phyloP scores from a whole-genome alignment of 1,284 basidiomycete genomes.

The Marasmius fiardii region DNA sequence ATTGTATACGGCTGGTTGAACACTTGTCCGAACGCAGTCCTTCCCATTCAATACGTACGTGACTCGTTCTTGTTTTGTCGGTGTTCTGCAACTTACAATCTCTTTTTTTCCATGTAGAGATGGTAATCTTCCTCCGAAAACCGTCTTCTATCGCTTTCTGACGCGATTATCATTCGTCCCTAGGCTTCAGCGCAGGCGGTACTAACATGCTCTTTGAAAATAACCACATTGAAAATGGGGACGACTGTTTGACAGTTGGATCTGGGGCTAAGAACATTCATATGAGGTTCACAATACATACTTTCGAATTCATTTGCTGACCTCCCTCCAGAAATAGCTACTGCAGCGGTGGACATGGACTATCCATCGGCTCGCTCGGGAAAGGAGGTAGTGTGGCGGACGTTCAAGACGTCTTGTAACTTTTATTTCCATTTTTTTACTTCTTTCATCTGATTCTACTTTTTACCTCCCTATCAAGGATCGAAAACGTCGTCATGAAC shows the following conservation, averaged over 20 bases:
- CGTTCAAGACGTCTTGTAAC: constrained; percentile 54
- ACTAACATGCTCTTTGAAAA: constrained; percentile 55
- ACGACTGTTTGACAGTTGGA: constrained; percentile 59
- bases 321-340: constrained; percentile 36
- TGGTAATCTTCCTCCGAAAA: constrained; percentile 21
- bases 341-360: constrained; percentile 57
- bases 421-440: constrained; percentile 2
- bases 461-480: constrained; percentile 26
- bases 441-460: background rate
- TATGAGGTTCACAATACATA: constrained; percentile 52
- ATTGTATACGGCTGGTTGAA: constrained; percentile 6
- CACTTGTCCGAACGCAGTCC: constrained; percentile 28
- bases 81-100: background rate
- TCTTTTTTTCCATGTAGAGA: constrained; percentile 25
- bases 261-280: constrained; percentile 54
- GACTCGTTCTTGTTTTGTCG: background rate
- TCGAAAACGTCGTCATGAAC: constrained; percentile 57
- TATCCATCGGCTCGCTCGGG: constrained; percentile 60
- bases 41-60: constrained; percentile 64
- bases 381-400: constrained; percentile 46
- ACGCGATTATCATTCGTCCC: background rate
- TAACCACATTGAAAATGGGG: constrained; percentile 56
- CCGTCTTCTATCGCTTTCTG: background rate
- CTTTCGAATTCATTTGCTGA: too few species aligned
- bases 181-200: constrained; percentile 57